Percentiles rank a stretch among this genome's conserved stretches.
These are phyloP conservation scores for Lepidopterella palustris DNA, from an alignment of 495 filamentous ascomycete genomes.

Conservation along the genomic window DNA sequence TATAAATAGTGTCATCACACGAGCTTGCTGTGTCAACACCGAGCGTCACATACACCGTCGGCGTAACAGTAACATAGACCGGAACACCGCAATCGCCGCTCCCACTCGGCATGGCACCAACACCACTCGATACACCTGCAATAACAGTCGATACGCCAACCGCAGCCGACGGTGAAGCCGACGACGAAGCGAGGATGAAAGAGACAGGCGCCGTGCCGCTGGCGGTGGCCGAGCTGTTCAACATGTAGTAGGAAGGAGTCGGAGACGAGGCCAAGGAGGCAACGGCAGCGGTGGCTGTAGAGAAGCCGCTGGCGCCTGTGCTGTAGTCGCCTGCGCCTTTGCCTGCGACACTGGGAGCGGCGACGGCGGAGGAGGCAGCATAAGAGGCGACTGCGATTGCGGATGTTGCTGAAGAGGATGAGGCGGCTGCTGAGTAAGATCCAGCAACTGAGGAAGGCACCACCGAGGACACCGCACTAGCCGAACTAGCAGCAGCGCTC, in stretches of 20 bases:
- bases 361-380: constrained; percentile 1
- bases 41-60: constrained; percentile 19
- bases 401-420: neutral
- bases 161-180: neutral
- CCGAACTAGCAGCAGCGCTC: neutral
- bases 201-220: neutral
- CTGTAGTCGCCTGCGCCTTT: too few relatives aligned
- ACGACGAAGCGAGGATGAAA: neutral
- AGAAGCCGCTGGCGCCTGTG: too few relatives aligned
- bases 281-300: neutral
- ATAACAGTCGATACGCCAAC: too few relatives aligned
- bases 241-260: too few relatives aligned
- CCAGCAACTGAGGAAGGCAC: neutral
- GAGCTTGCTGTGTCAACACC: neutral
- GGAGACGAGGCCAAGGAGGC: neutral
- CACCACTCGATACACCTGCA: too few relatives aligned
- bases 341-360: too few relatives aligned
- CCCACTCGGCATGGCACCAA: too few relatives aligned
- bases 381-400: neutral
- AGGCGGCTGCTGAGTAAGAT: neutral
- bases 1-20: constrained; percentile 3
- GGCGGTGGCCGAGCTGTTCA: neutral
- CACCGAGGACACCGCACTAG: neutral
- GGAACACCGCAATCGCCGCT: constrained; percentile 2
- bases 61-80: constrained; percentile 17